These are phyloP conservation scores for Scheffersomyces ergatensis DNA, from an alignment of 805 yeast genomes.

Conservation along the genomic window DNA sequence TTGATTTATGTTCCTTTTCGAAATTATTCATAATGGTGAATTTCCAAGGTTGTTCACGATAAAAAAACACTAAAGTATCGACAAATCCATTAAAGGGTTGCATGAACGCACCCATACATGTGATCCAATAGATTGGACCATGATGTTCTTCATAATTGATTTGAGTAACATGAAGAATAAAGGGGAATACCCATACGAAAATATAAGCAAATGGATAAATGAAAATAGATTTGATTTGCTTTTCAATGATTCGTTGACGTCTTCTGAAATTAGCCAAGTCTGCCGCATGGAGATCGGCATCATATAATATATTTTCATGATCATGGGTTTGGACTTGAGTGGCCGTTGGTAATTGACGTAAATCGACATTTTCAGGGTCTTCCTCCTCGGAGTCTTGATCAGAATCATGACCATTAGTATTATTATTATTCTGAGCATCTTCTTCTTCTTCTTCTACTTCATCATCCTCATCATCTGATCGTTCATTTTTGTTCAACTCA, in stretches of 20 bases:
- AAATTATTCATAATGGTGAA: slow-evolving; percentile 40
- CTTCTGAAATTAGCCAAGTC: slow-evolving; percentile 59
- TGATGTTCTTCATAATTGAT: slow-evolving; percentile 43
- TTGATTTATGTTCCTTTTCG: slow-evolving; percentile 28
- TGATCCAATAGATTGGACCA: slow-evolving; percentile 61
- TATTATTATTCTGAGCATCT: slow-evolving; percentile 9
- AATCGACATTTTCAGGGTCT: slow-evolving; percentile 12
- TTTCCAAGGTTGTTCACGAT: slow-evolving; percentile 80
- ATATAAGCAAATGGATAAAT: slow-evolving; percentile 83
- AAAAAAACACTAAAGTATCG: slow-evolving; percentile 71
- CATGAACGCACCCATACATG: slow-evolving; percentile 66
- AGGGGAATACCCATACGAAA: slow-evolving; percentile 79
- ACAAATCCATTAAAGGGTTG: slow-evolving; percentile 80
- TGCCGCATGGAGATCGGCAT: slow-evolving; percentile 52
- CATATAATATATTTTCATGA: slow-evolving; percentile 18
- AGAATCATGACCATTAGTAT: slow-evolving; percentile 26
- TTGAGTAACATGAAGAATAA: slow-evolving; percentile 61
- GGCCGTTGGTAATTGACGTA: slow-evolving; percentile 12
- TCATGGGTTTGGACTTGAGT: slow-evolving; percentile 6
- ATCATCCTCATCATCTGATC: slow-evolving; percentile 24
- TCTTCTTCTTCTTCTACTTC: slow-evolving; percentile 21
- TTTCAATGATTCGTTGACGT: slow-evolving; percentile 64
- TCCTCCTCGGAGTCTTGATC: slow-evolving; percentile 18
- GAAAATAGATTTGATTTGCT: slow-evolving; percentile 77
- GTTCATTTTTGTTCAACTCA: slow-evolving; percentile 13